Base-by-base conservation (phyloP, 176 grass and related monocot species). In the Paspalum notatum region DNA sequence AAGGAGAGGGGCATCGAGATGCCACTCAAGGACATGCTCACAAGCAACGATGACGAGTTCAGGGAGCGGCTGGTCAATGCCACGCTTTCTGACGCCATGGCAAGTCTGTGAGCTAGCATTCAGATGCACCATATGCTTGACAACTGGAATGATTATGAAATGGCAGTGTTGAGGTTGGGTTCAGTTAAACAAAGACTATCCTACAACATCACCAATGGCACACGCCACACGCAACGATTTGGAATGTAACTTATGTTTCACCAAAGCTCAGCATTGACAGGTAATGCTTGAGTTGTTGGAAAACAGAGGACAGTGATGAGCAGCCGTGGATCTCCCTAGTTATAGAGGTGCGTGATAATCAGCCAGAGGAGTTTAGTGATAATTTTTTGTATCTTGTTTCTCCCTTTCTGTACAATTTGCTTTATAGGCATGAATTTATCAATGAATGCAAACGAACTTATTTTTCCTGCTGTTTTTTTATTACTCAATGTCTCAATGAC, bases 21-120 rank as follows among this genome's bases (percentile, higher is more conserved):
- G 73, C 45, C 85, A 0, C 48, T 97, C n/a, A 53, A 74, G 25
- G 74, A 80, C n/a, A 97, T 97, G 95, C 83, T 97, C 43, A 90
- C 61, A 20, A 86, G 20, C 45, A 90, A 78, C 14, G 95, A 97
- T 46, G 85, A 82, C 3, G 90, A 88, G 61, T 92, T 97, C 68
- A 74, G 84, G 48, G 79, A 90, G 24, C 41, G 74, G 52, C 75
- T 94, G 18, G 8, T 86, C 0, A 75, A 83, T 57, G 74, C 44
- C 0, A 41, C 82, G 1, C 60, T 90, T 26, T 47, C 42, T 2
- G 8, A 27, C 20, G 21, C 48, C 40, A 80, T 53, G 26, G 13
- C 71, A 4, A 64, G 47, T 41, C 41, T 52, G 40, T 83, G 59
- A 81, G 46, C 53, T 60, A 45, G 66, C 48, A 70, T 71, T 50